Evolutionary conservation across 306 rosid species (phyloP).

Genomic region (Trifolium subterraneum): DNA sequence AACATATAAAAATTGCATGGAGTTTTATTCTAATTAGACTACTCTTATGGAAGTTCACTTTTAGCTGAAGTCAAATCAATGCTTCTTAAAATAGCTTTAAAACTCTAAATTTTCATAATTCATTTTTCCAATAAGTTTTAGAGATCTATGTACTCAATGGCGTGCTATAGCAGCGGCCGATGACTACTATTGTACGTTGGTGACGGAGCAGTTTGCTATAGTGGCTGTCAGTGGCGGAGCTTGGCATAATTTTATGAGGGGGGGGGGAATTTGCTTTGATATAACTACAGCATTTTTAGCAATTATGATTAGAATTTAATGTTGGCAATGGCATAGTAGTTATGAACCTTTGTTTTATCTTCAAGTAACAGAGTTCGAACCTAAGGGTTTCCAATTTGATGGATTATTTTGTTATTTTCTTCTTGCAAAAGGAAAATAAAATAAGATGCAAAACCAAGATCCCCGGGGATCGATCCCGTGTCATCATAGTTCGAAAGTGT

Average conservation of each 20-base stretch:
- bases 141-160: neutral
- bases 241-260: neutral
- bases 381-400: slow-evolving; percentile 1
- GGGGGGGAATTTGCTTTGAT: neutral
- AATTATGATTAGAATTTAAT: neutral
- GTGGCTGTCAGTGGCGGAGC: neutral
- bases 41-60: too few species aligned
- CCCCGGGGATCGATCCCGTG: neutral
- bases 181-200: neutral
- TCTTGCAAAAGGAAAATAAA: slow-evolving; percentile 4
- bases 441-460: slow-evolving; percentile 7
- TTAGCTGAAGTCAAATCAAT: too few species aligned
- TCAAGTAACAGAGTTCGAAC: neutral
- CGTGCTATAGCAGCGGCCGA: neutral
- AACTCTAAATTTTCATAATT: neutral
- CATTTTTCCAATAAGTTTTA: neutral
- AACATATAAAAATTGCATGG: neutral
- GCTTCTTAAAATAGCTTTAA: slow-evolving; percentile 2
- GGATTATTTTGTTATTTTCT: neutral
- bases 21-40: neutral
- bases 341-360: neutral
- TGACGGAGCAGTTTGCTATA: neutral
- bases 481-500: neutral
- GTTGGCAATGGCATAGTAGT: neutral
- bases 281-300: neutral